Conservation (phyloP, 352 stramenopile genomes). For the Phytophthora uliginosa region DNA sequence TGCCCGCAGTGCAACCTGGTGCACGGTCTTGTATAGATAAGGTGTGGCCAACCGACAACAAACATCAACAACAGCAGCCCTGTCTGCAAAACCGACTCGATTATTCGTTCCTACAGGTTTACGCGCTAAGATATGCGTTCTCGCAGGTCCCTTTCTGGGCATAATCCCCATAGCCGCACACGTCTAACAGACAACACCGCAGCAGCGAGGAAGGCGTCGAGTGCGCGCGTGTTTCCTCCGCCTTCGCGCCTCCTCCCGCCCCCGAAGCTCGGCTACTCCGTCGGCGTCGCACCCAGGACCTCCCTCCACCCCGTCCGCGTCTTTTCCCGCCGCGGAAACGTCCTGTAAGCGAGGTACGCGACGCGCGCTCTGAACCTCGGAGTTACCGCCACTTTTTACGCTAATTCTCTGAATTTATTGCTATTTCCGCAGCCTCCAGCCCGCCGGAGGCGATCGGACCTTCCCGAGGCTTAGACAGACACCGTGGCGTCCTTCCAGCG, state of each 20-base stretch:
- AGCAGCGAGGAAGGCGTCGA: not conserved
- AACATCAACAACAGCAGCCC: not conserved
- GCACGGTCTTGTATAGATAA: not conserved
- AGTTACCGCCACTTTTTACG: not conserved
- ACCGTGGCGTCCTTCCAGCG: constrained; percentile 28
- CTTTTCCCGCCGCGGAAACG: not conserved
- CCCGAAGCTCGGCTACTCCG: constrained; percentile 4
- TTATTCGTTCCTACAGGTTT: constrained; percentile 25
- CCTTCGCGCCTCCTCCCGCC: not conserved
- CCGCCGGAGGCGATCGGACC: constrained; percentile 7
- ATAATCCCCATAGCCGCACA: constrained; percentile 18
- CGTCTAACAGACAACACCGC: constrained; percentile 19
- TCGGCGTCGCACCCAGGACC: constrained; percentile 1
- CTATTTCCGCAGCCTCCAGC: constrained; percentile 7
- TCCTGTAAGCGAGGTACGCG: constrained; percentile 10
- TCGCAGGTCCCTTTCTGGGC: constrained; percentile 10
- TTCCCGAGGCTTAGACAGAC: constrained; percentile 11
- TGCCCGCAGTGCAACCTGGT: no score
- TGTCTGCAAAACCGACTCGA: constrained; percentile 41
- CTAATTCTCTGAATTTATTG: constrained; percentile 2
- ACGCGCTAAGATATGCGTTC: not conserved
- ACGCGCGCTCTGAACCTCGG: not conserved
- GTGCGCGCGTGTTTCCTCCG: constrained; percentile 9
- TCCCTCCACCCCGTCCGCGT: constrained; percentile 1
- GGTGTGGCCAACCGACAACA: no score